Percentiles rank a stretch among this genome's conserved stretches.
phyloP scores from a whole-genome alignment of 2,329 filamentous ascomycete species.

The Colletotrichum sp. region DNA sequence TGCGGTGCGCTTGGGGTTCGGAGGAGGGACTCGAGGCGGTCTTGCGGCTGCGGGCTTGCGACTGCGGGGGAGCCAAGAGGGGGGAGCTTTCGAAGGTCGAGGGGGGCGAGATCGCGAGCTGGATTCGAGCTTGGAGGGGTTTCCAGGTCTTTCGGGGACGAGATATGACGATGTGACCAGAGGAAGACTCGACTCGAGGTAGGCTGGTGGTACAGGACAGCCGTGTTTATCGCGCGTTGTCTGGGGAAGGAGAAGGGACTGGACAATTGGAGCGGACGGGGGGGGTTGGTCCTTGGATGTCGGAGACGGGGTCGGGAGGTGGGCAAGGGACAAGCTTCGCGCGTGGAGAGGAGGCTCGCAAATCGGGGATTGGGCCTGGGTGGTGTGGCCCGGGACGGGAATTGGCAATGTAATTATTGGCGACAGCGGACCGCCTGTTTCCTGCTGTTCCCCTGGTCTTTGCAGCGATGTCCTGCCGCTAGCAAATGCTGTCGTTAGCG shows the following conservation, averaged over 20 bases:
- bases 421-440: neutral
- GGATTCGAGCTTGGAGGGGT: neutral
- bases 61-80: neutral
- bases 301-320: neutral
- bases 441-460: neutral
- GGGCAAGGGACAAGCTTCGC: constrained; percentile 18
- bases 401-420: constrained; percentile 7
- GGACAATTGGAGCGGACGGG: neutral
- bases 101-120: neutral
- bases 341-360: neutral
- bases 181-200: neutral
- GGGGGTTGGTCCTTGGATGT: neutral
- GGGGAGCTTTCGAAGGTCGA: neutral
- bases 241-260: neutral
- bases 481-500: constrained; percentile 7
- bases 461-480: neutral
- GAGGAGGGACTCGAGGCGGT: neutral
- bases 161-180: neutral
- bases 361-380: neutral
- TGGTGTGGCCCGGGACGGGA: neutral
- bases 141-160: neutral
- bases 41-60: constrained; percentile 4
- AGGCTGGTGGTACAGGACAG: neutral
- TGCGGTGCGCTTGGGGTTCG: neutral
- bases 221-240: constrained; percentile 1